These are phyloP conservation scores for Fraxinus baroniana DNA, from an alignment of 305 asterid genomes.

Conservation along the genomic window DNA sequence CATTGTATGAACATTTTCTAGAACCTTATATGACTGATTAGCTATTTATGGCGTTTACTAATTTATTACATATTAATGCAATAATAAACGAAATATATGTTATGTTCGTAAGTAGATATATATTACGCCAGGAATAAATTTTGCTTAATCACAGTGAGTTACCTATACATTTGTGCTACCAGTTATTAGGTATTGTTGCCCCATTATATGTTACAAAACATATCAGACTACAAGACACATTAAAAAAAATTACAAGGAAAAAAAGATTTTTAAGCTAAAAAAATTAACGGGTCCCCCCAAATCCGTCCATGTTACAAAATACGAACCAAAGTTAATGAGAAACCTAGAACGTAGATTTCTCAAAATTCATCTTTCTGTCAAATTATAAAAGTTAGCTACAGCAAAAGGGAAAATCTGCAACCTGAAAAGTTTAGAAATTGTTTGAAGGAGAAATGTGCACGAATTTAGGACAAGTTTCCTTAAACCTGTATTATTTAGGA, in stretches of 20 bases:
- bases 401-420: background rate
- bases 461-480: background rate
- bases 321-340: background rate
- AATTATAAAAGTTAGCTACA: background rate
- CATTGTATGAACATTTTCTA: background rate
- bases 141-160: background rate
- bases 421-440: background rate
- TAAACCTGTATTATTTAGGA: background rate
- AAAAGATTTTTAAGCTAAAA: no score
- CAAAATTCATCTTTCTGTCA: background rate
- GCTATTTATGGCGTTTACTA: background rate
- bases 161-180: background rate
- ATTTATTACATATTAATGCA: background rate
- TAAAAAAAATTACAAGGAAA: no score
- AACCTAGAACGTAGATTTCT: background rate
- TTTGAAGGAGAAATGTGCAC: background rate
- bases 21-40: background rate
- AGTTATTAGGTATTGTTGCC: background rate
- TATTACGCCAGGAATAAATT: background rate
- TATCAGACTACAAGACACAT: no score
- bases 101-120: background rate
- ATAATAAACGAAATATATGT: background rate
- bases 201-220: background rate
- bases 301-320: background rate
- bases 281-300: background rate